Percentiles rank a stretch among this genome's conserved stretches.
phyloP scores from a whole-genome alignment of 345 rosid species.

The Salix dunnii region DNA sequence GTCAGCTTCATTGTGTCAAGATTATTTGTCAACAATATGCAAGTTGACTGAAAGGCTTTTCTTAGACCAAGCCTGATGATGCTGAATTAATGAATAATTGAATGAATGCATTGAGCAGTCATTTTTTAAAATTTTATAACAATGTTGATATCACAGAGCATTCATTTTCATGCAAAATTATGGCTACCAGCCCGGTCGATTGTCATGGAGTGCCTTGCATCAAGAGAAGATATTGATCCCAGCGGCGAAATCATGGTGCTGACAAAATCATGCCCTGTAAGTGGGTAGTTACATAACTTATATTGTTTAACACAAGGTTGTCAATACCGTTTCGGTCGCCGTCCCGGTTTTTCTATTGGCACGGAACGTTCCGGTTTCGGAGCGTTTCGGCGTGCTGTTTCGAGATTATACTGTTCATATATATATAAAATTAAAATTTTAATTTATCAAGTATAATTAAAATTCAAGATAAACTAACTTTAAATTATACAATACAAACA shows the following conservation, averaged over 20 bases:
- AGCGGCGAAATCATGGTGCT: constrained; percentile 86
- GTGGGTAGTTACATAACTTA: constrained; percentile 17
- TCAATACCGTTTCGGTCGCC: too few species aligned
- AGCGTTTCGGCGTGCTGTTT: too few species aligned
- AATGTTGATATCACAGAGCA: constrained; percentile 43
- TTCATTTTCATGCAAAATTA: constrained; percentile 64
- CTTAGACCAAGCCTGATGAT: not conserved
- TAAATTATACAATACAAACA: too few species aligned
- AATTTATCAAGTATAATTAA: too few species aligned
- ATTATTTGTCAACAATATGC: not conserved
- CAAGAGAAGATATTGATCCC: constrained; percentile 55
- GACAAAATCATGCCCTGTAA: constrained; percentile 70
- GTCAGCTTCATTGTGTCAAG: not conserved
- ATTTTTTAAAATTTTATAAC: not conserved
- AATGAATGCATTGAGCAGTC: not conserved
- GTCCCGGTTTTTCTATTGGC: too few species aligned
- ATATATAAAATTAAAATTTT: too few species aligned
- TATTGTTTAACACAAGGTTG: too few species aligned
- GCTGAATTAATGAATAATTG: not conserved
- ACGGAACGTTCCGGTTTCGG: too few species aligned
- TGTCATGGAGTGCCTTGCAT: constrained; percentile 65
- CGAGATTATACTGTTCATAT: too few species aligned
- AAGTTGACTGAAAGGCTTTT: not conserved
- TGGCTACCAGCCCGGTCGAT: constrained; percentile 91
- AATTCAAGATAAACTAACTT: too few species aligned